Evolutionary conservation across 352 stramenopile species (phyloP).

Genomic region (Aphanomyces astaci): DNA sequence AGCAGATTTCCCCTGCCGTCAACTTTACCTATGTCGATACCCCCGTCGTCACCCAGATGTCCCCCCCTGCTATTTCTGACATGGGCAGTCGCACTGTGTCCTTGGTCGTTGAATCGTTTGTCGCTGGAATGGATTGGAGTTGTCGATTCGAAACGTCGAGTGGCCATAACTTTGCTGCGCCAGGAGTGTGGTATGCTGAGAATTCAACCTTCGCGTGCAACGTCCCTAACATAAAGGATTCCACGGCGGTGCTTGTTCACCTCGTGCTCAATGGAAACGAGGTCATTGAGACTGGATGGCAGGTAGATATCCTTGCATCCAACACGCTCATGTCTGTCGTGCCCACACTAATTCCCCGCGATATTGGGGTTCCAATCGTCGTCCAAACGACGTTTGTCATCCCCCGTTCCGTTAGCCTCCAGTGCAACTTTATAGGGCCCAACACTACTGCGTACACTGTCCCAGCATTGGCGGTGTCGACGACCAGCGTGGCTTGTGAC

Average conservation of each 20-base stretch:
- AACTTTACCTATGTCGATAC: slow-evolving; percentile 25
- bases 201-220: background rate
- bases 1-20: background rate
- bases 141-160: background rate
- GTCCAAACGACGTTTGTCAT: background rate
- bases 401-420: background rate
- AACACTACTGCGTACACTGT: background rate
- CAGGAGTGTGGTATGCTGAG: background rate
- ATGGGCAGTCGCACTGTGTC: background rate
- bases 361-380: background rate
- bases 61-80: background rate
- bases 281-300: background rate
- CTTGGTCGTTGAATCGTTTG: background rate
- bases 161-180: background rate
- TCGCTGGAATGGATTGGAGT: background rate
- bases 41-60: background rate
- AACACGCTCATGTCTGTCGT: background rate
- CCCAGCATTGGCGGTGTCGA: background rate
- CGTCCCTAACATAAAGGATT: background rate
- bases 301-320: background rate
- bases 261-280: background rate
- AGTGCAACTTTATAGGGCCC: background rate
- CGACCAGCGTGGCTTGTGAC: slow-evolving; percentile 1
- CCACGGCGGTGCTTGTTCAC: background rate
- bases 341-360: background rate